Conservation (phyloP, 768 basidiomycete genomes). For the Termitomyces sp. region DNA sequence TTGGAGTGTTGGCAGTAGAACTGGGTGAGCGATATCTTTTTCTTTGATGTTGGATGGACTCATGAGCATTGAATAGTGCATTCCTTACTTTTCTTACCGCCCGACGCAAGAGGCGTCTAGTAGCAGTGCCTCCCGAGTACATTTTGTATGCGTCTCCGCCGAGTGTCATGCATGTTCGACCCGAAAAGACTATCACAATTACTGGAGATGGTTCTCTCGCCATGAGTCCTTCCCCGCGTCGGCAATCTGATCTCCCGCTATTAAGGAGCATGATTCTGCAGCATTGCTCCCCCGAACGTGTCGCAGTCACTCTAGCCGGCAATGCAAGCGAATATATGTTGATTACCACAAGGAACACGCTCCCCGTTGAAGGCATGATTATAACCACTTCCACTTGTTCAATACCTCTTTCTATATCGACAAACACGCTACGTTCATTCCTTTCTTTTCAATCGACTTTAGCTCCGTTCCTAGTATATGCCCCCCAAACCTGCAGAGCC, state of each 20-base stretch:
- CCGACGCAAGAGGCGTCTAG: slow-evolving; percentile 10
- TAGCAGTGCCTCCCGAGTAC: slow-evolving; percentile 22
- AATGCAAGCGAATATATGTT: not conserved
- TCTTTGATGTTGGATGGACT: not conserved
- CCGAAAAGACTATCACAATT: slow-evolving; percentile 19
- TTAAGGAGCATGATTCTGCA: slow-evolving; percentile 13
- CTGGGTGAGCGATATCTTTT: slow-evolving; percentile 15
- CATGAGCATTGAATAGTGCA: slow-evolving; percentile 15
- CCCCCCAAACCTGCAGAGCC: slow-evolving; percentile 6
- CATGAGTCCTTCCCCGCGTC: slow-evolving; percentile 16
- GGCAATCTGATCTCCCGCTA: slow-evolving; percentile 5
- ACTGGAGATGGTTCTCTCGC: slow-evolving; percentile 25
- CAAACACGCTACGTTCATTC: slow-evolving; percentile 6
- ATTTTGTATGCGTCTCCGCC: slow-evolving; percentile 25
- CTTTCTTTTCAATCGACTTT: not conserved
- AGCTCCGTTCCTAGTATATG: slow-evolving; percentile 14
- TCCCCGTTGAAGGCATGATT: slow-evolving; percentile 8
- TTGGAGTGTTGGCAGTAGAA: slow-evolving; percentile 14
- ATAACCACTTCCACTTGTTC: not conserved
- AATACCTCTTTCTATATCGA: not conserved
- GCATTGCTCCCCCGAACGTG: slow-evolving; percentile 4
- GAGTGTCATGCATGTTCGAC: slow-evolving; percentile 20
- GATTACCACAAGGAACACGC: slow-evolving; percentile 3
- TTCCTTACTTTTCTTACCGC: slow-evolving; percentile 29
- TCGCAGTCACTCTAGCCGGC: not conserved